Evolutionary conservation across 2,329 filamentous ascomycete genomes (phyloP).

Genomic region (Colletotrichum trifolii): DNA sequence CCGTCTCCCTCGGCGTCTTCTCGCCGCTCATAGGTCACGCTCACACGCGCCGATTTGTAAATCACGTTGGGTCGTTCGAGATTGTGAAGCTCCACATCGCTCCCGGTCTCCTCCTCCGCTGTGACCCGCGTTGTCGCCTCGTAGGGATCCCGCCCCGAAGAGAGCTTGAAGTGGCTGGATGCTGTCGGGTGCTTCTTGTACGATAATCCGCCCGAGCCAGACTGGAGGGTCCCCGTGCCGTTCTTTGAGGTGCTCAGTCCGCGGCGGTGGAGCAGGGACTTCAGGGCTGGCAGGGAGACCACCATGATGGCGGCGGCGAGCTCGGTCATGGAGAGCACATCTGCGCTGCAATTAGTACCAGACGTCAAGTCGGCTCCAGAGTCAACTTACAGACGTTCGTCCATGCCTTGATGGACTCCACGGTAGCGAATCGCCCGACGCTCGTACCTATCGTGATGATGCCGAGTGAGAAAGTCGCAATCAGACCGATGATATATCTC

Average conservation of each 20-base stretch:
- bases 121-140: slow-evolving; percentile 26
- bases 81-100: slow-evolving; percentile 39
- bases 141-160: slow-evolving; percentile 38
- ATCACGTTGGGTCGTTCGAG: slow-evolving; percentile 35
- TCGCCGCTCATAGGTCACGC: slow-evolving; percentile 37
- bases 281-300: slow-evolving; percentile 38
- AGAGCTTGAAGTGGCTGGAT: slow-evolving; percentile 37
- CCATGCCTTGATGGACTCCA: slow-evolving; percentile 38
- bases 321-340: slow-evolving; percentile 40
- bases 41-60: slow-evolving; percentile 39
- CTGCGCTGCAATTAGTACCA: slow-evolving; percentile 11
- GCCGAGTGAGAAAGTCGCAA: slow-evolving; percentile 37
- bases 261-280: slow-evolving; percentile 37
- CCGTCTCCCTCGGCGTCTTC: slow-evolving; percentile 16
- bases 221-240: slow-evolving; percentile 9
- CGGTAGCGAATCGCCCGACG: slow-evolving; percentile 39
- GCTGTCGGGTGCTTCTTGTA: slow-evolving; percentile 27
- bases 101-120: slow-evolving; percentile 35
- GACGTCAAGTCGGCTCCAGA: not conserved
- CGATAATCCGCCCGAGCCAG: slow-evolving; percentile 19
- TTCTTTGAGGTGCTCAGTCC: slow-evolving; percentile 29
- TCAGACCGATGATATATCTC: slow-evolving; percentile 39
- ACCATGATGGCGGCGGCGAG: slow-evolving; percentile 39
- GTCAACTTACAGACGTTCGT: slow-evolving; percentile 39
- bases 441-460: slow-evolving; percentile 40